phyloP scores from a whole-genome alignment of 257 asterid genomes.

The Solanum appendiculatum region DNA sequence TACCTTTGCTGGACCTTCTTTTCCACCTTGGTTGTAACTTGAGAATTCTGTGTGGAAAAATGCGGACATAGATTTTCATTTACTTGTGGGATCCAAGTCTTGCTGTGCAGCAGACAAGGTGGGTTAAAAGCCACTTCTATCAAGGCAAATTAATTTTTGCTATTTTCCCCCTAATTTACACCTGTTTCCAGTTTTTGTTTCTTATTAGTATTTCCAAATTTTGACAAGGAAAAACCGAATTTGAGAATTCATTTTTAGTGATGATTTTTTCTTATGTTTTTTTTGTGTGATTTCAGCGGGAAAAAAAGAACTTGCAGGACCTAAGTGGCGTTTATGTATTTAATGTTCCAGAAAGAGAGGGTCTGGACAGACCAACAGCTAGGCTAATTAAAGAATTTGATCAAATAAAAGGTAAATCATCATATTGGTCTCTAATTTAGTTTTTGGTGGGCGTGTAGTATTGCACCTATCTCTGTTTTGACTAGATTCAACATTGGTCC shows the following conservation, averaged over 20 bases:
- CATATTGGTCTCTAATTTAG: neutral
- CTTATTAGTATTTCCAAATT: neutral
- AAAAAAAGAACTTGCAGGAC: conserved; percentile 90
- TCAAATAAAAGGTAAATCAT: conserved; percentile 41
- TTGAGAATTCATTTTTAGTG: neutral
- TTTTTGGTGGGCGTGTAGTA: neutral
- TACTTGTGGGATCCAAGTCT: neutral
- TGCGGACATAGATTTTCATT: neutral
- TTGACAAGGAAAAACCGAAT: neutral
- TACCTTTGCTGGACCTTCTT: neutral
- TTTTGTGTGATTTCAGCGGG: conserved; percentile 49
- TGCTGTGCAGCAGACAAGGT: neutral
- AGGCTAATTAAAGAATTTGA: conserved; percentile 91
- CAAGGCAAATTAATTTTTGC: neutral
- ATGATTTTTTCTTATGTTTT: conserved; percentile 6
- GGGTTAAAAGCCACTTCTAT: neutral
- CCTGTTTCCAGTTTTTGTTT: neutral
- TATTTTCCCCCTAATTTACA: neutral
- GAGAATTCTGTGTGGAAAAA: neutral
- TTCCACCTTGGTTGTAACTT: neutral
- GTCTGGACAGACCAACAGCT: conserved; percentile 86
- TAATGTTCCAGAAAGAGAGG: conserved; percentile 88
- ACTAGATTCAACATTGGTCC: neutral
- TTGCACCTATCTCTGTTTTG: neutral
- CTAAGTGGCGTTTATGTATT: conserved; percentile 73